phyloP scores from a whole-genome alignment of 179 eudicot genomes.

The Carnegiea gigantea region DNA sequence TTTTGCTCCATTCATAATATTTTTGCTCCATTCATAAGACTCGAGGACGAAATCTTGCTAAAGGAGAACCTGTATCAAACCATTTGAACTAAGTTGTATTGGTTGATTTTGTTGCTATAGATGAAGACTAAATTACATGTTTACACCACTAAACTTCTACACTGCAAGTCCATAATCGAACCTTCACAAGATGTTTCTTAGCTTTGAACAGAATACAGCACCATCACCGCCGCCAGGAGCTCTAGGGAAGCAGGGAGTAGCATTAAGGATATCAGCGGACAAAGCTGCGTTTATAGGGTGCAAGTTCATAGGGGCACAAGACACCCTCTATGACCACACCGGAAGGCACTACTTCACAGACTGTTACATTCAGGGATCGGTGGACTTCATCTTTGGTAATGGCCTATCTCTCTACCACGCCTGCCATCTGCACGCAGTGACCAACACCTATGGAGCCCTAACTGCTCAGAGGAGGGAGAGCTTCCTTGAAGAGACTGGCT shows the following conservation, averaged over 20 bases:
- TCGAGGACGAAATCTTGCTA: no score
- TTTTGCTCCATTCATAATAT: no score
- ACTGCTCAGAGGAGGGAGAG: constrained; percentile 88
- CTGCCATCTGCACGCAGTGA: constrained; percentile 71
- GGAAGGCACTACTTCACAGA: constrained; percentile 83
- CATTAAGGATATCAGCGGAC: constrained; percentile 77
- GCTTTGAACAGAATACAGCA: constrained; percentile 59
- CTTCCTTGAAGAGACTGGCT: constrained; percentile 73
- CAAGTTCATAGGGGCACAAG: constrained; percentile 77
- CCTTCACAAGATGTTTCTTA: neutral
- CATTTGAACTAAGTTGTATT: no score
- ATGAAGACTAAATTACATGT: no score
- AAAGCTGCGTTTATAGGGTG: constrained; percentile 74
- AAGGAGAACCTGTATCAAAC: no score
- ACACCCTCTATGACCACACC: constrained; percentile 76
- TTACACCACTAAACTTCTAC: no score
- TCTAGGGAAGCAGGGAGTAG: constrained; percentile 83
- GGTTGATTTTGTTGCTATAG: no score
- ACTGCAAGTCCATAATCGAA: no score
- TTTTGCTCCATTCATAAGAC: no score
- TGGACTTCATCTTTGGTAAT: constrained; percentile 87
- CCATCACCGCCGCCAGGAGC: constrained; percentile 69
- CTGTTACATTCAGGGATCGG: constrained; percentile 77
- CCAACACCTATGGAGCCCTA: constrained; percentile 60
- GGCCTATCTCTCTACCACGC: constrained; percentile 67